phyloP scores from a whole-genome alignment of 1,284 basidiomycete species.

The Fomitopsis schrenkii region DNA sequence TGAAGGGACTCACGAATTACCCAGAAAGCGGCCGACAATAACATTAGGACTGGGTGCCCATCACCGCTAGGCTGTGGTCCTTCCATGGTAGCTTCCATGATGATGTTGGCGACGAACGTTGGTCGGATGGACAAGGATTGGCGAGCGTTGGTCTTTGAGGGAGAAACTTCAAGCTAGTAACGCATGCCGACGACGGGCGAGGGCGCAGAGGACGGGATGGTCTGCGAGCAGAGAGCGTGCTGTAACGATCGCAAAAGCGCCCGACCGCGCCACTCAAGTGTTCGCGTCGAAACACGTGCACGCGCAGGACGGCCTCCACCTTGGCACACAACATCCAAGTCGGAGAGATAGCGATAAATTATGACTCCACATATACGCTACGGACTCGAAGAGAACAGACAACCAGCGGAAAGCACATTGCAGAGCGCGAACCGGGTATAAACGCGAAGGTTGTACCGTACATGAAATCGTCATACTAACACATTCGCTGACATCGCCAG shows the following conservation, averaged over 20 bases:
- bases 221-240: not conserved
- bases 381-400: not conserved
- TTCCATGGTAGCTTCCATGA: constrained; percentile 15
- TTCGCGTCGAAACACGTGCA: not conserved
- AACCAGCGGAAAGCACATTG: not conserved
- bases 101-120: not conserved
- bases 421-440: not conserved
- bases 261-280: not conserved
- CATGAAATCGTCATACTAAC: not conserved
- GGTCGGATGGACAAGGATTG: not conserved
- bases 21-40: constrained; percentile 83
- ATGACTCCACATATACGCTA: not conserved
- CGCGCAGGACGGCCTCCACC: not conserved
- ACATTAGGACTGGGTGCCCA: constrained; percentile 63
- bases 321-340: not conserved
- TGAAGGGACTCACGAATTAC: constrained; percentile 59
- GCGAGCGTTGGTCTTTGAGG: not conserved
- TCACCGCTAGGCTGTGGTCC: constrained; percentile 14
- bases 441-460: not conserved
- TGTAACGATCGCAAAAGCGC: not conserved
- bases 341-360: not conserved
- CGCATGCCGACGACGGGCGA: not conserved
- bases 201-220: not conserved
- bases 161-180: not conserved
- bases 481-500: not conserved